These are phyloP conservation scores for Hypoxylon intermedium DNA, from an alignment of 495 filamentous ascomycete genomes.

Conservation along the genomic window DNA sequence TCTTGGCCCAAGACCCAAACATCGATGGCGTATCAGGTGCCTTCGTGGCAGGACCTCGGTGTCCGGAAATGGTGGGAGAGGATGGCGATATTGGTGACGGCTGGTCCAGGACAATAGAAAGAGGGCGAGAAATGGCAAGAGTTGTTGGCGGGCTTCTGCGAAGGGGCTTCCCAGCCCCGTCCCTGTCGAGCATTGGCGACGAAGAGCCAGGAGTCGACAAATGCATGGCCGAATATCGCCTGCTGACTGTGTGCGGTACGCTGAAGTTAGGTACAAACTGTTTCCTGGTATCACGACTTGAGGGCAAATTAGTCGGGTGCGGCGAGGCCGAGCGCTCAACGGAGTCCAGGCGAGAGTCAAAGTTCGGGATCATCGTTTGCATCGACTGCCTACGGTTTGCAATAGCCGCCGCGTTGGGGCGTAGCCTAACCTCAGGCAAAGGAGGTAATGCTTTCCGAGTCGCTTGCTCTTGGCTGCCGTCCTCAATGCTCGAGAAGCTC, in stretches of 20 bases:
- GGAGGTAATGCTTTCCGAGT: slow-evolving; percentile 14
- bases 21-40: slow-evolving; percentile 40
- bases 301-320: slow-evolving; percentile 5
- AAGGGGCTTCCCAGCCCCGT: slow-evolving; percentile 28
- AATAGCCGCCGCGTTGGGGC: slow-evolving; percentile 62
- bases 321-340: slow-evolving; percentile 11
- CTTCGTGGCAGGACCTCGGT: slow-evolving; percentile 14
- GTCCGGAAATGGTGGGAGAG: slow-evolving; percentile 9
- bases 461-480: slow-evolving; percentile 43
- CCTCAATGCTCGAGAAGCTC: slow-evolving; percentile 49
- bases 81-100: slow-evolving; percentile 48
- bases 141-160: slow-evolving; percentile 53
- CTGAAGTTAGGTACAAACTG: slow-evolving; percentile 55
- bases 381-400: slow-evolving; percentile 60
- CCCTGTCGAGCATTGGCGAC: slow-evolving; percentile 21
- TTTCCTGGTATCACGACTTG: slow-evolving; percentile 28
- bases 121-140: slow-evolving; percentile 50
- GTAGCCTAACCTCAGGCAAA: slow-evolving; percentile 45
- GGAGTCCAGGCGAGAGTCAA: slow-evolving; percentile 47
- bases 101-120: slow-evolving; percentile 59
- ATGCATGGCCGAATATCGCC: slow-evolving; percentile 51
- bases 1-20: slow-evolving; percentile 32
- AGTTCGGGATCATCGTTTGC: slow-evolving; percentile 54
- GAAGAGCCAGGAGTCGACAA: slow-evolving; percentile 13
- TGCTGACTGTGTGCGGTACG: slow-evolving; percentile 51